Evolutionary conservation across 1,284 basidiomycete species (phyloP).

Genomic region (Neotropicomus parvogracilis): DNA sequence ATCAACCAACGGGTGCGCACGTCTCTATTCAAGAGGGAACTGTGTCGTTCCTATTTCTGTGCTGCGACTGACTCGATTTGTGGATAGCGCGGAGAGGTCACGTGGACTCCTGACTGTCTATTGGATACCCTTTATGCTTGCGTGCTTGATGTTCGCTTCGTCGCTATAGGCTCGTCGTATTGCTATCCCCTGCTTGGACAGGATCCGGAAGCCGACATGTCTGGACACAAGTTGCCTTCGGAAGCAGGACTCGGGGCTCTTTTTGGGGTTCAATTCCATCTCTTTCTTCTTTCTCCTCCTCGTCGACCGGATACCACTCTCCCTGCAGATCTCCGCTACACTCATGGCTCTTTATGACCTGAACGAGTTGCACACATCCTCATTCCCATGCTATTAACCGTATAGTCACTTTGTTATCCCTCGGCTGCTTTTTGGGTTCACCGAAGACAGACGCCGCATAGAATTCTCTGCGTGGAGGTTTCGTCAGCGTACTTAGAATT

Average conservation of each 20-base stretch:
- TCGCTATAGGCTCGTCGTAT: slow-evolving; percentile 6
- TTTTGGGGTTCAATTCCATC: not conserved
- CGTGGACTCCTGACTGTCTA: slow-evolving; percentile 4
- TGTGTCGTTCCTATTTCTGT: not conserved
- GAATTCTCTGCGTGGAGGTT: not conserved
- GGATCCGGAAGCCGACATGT: not conserved
- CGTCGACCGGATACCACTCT: not conserved
- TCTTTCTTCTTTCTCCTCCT: too few relatives aligned
- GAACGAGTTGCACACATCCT: not conserved
- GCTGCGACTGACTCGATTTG: slow-evolving; percentile 5
- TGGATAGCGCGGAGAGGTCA: slow-evolving; percentile 19
- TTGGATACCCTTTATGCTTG: slow-evolving; percentile 20
- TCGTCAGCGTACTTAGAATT: not conserved
- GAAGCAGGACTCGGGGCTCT: too few relatives aligned
- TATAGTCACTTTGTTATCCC: not conserved
- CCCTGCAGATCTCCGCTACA: slow-evolving; percentile 1
- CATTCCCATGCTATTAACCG: not conserved
- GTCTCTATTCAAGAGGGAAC: not conserved
- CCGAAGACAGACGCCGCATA: not conserved
- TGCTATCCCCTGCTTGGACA: not conserved
- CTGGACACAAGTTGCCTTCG: too few relatives aligned
- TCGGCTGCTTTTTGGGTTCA: not conserved
- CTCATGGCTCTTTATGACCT: slow-evolving; percentile 11
- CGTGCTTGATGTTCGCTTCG: slow-evolving; percentile 13
- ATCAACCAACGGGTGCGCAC: slow-evolving; percentile 20